Conservation (phyloP, 2,329 filamentous ascomycete genomes). For the Hymenoscyphus scutula region DNA sequence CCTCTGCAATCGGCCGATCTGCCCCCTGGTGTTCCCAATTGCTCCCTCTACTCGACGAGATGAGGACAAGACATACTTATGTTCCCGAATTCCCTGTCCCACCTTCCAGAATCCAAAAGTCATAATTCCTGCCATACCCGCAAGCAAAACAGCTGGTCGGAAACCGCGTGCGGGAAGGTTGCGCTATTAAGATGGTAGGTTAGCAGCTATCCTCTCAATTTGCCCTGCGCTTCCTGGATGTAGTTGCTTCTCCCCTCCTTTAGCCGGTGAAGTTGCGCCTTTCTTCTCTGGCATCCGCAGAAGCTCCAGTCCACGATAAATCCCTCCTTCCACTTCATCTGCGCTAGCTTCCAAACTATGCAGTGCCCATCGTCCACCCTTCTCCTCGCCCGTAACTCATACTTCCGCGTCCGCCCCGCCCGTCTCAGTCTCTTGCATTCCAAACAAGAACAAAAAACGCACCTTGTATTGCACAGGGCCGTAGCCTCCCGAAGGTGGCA, state of each 20-base stretch:
- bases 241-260: not conserved
- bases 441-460: conserved; percentile 36
- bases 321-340: not conserved
- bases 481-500: conserved; percentile 94
- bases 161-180: conserved; percentile 92
- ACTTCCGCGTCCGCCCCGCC: not conserved
- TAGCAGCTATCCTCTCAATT: not conserved
- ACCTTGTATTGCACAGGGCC: conserved; percentile 97
- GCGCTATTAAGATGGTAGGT: conserved; percentile 53
- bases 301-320: not conserved
- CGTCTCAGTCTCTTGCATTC: not conserved
- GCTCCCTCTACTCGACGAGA: not conserved
- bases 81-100: conserved; percentile 79
- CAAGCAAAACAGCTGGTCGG: conserved; percentile 74
- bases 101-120: conserved; percentile 87
- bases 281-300: not conserved
- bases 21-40: not conserved
- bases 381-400: not conserved
- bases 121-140: conserved; percentile 76
- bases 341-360: not conserved
- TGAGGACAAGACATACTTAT: conserved; percentile 65
- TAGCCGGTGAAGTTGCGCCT: not conserved
- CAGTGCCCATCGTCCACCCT: not conserved
- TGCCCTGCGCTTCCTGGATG: not conserved
- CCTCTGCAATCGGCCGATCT: too few species aligned